These are phyloP conservation scores for Yueomyces sp. DNA, from an alignment of 805 yeast genomes.

Conservation along the genomic window DNA sequence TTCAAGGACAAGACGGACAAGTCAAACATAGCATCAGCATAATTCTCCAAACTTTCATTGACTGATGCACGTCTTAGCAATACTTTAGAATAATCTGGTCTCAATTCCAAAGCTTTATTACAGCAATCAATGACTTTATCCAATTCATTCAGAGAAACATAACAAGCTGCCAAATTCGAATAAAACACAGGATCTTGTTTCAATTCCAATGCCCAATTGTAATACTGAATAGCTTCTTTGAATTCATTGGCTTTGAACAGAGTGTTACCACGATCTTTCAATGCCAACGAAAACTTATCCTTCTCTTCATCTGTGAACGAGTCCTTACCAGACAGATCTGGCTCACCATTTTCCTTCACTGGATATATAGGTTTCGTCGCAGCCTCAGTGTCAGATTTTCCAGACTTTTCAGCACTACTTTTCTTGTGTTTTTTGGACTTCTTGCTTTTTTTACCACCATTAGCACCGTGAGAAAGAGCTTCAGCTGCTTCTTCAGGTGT, in stretches of 20 bases:
- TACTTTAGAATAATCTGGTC: constrained; percentile 88
- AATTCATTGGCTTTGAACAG: constrained; percentile 59
- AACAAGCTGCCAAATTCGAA: constrained; percentile 94
- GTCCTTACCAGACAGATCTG: constrained; percentile 35
- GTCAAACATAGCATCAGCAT: constrained; percentile 80
- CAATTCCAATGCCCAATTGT: constrained; percentile 63
- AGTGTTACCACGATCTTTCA: constrained; percentile 84
- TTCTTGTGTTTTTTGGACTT: constrained; percentile 30
- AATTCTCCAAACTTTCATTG: constrained; percentile 66
- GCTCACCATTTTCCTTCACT: constrained; percentile 42
- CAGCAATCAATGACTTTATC: constrained; percentile 84
- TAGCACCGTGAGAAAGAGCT: no score
- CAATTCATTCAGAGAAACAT: constrained; percentile 65
- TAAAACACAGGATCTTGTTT: constrained; percentile 79
- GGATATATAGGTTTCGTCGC: constrained; percentile 31
- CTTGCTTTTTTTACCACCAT: no score
- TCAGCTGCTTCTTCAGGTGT: no score
- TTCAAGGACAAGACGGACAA: constrained; percentile 76
- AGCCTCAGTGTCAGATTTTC: constrained; percentile 20
- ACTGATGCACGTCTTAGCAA: constrained; percentile 88
- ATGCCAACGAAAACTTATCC: constrained; percentile 52
- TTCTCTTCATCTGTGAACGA: constrained; percentile 37
- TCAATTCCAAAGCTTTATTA: constrained; percentile 67
- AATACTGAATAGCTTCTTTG: constrained; percentile 65
- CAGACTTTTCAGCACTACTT: constrained; percentile 22